These are phyloP conservation scores for Fistulifera solaris DNA, from an alignment of 108 stramenopile genomes.

Conservation along the genomic window DNA sequence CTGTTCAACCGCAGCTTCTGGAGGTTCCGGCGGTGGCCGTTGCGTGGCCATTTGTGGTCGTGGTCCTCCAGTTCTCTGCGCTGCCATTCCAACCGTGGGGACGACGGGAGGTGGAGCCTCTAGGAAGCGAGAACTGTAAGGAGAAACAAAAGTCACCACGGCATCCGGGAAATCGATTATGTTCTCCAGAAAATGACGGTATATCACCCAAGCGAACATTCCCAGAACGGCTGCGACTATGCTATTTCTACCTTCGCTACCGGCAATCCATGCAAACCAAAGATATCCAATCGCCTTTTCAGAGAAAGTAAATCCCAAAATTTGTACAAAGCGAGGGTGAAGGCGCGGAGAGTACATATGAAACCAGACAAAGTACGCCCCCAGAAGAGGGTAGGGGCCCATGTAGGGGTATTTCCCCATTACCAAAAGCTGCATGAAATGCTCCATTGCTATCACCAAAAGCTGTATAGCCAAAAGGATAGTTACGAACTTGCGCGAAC, in stretches of 20 bases:
- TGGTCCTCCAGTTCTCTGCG: neutral
- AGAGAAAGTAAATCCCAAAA: conserved; percentile 50
- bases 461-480: conserved; percentile 24
- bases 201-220: neutral
- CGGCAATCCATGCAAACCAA: conserved; percentile 4
- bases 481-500: conserved; percentile 39
- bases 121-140: neutral
- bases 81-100: neutral
- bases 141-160: neutral
- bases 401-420: conserved; percentile 14
- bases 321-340: conserved; percentile 55
- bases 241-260: neutral
- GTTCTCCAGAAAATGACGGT: neutral
- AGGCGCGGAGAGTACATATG: conserved; percentile 50
- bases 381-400: conserved; percentile 44
- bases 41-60: conserved; percentile 21
- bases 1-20: conserved; percentile 43
- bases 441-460: conserved; percentile 25
- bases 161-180: conserved; percentile 4
- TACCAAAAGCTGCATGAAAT: conserved; percentile 14
- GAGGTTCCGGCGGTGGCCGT: conserved; percentile 48
- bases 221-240: conserved; percentile 3
- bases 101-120: conserved; percentile 6
- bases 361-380: conserved; percentile 46
- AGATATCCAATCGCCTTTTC: conserved; percentile 55